Percentiles rank a stretch among this genome's conserved stretches.
phyloP scores from a whole-genome alignment of 352 stramenopile genomes.

The Pythium periplocum region DNA sequence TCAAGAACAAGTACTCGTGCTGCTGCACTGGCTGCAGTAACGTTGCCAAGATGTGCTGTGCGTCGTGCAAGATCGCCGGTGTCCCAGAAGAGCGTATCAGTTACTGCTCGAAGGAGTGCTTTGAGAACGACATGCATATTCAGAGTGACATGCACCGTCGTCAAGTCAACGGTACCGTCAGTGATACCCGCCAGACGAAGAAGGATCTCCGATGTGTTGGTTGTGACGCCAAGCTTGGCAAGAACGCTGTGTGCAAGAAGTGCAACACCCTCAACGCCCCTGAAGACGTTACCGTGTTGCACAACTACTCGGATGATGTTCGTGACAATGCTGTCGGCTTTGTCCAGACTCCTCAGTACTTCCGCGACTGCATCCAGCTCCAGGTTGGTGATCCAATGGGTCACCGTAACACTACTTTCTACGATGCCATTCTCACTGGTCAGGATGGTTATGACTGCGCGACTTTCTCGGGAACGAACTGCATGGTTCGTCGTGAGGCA shows the following conservation, averaged over 20 bases:
- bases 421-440: conserved; percentile 80
- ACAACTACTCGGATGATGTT: conserved; percentile 81
- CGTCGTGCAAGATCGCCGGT: conserved; percentile 79
- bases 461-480: conserved; percentile 76
- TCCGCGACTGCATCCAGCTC: conserved; percentile 78
- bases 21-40: conserved; percentile 71
- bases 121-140: conserved; percentile 79
- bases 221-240: conserved; percentile 68
- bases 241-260: conserved; percentile 68
- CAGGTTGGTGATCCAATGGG: conserved; percentile 78
- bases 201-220: conserved; percentile 72
- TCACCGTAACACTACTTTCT: conserved; percentile 80
- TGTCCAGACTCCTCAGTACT: conserved; percentile 83
- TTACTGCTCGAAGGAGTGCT: conserved; percentile 86
- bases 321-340: conserved; percentile 74
- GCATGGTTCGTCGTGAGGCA: conserved; percentile 73
- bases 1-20: conserved; percentile 79
- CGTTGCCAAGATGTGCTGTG: conserved; percentile 80
- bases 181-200: conserved; percentile 63
- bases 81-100: conserved; percentile 82
- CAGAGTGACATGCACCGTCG: conserved; percentile 72
- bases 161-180: conserved; percentile 77
- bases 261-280: conserved; percentile 64
- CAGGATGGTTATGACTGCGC: conserved; percentile 83
- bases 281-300: conserved; percentile 49